Evolutionary conservation across 2,329 filamentous ascomycete genomes (phyloP).

Genomic region (Neurospora sp.): DNA sequence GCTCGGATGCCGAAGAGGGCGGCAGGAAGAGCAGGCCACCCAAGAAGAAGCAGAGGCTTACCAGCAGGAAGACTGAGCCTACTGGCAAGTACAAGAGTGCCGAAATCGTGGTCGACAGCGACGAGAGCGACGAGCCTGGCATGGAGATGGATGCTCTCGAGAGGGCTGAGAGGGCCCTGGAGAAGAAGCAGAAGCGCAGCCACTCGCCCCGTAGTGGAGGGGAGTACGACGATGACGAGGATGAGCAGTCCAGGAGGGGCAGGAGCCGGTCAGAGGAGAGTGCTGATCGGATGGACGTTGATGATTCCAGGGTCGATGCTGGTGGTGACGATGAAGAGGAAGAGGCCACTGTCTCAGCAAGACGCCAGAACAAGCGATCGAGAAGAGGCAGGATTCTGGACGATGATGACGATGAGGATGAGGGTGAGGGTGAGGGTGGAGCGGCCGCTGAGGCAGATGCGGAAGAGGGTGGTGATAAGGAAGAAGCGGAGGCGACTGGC

Average conservation of each 20-base stretch:
- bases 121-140: conserved; percentile 29
- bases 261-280: conserved; percentile 23
- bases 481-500: not conserved
- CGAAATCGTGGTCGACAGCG: conserved; percentile 73
- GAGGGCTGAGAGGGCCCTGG: conserved; percentile 20
- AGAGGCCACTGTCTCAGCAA: conserved; percentile 32
- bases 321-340: conserved; percentile 40
- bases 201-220: not conserved
- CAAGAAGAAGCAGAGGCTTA: conserved; percentile 53
- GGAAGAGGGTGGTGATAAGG: not conserved
- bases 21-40: conserved; percentile 42
- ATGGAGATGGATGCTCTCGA: conserved; percentile 27
- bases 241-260: conserved; percentile 10
- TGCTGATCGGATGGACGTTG: conserved; percentile 43
- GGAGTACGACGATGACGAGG: conserved; percentile 29
- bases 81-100: conserved; percentile 70
- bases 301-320: conserved; percentile 27
- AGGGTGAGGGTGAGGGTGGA: conserved; percentile 1
- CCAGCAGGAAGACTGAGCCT: conserved; percentile 35
- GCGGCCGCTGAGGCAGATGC: not conserved
- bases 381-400: conserved; percentile 41
- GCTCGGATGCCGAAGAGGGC: conserved; percentile 35
- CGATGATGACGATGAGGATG: conserved; percentile 45
- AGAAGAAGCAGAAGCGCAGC: conserved; percentile 12
- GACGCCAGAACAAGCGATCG: conserved; percentile 33